phyloP scores from a whole-genome alignment of 768 basidiomycete genomes.

The Cystofilobasidium macerans region DNA sequence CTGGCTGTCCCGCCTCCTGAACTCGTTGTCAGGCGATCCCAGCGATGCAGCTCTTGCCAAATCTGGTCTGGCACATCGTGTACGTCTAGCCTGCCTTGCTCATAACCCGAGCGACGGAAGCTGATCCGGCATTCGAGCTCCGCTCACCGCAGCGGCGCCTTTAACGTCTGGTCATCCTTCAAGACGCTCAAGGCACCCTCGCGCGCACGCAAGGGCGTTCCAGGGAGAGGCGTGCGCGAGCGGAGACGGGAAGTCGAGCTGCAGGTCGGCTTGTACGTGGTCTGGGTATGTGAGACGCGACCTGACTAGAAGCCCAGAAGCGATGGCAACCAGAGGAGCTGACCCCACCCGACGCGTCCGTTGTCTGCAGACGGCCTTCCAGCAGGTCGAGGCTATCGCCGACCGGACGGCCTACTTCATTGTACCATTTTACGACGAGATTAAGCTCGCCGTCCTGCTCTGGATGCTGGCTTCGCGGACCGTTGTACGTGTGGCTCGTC shows the following conservation, averaged over 20 bases:
- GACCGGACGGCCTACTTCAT: slow-evolving; percentile 17
- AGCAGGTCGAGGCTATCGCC: background rate
- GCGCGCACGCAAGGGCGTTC: background rate
- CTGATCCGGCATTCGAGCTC: too few species aligned
- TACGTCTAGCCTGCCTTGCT: too few species aligned
- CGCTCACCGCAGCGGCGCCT: background rate
- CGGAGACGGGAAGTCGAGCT: slow-evolving; percentile 9
- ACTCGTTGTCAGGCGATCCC: too few species aligned
- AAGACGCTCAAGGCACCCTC: slow-evolving; percentile 10
- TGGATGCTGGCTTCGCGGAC: slow-evolving; percentile 15
- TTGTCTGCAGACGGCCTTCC: background rate
- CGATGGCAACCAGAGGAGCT: background rate
- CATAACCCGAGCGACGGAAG: too few species aligned
- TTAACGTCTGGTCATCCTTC: slow-evolving; percentile 13
- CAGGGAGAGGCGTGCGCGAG: background rate
- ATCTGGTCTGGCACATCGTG: too few species aligned
- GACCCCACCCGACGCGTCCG: background rate
- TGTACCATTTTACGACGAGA: slow-evolving; percentile 16
- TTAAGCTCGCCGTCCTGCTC: slow-evolving; percentile 14
- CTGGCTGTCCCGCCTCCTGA: too few species aligned
- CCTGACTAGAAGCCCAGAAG: too few species aligned
- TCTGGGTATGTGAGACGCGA: slow-evolving; percentile 25
- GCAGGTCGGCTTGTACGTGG: slow-evolving; percentile 10
- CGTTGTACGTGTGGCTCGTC: background rate
- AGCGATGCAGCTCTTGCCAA: too few species aligned